phyloP scores from a whole-genome alignment of 2,329 filamentous ascomycete species.

The Harringtonia lauricola region DNA sequence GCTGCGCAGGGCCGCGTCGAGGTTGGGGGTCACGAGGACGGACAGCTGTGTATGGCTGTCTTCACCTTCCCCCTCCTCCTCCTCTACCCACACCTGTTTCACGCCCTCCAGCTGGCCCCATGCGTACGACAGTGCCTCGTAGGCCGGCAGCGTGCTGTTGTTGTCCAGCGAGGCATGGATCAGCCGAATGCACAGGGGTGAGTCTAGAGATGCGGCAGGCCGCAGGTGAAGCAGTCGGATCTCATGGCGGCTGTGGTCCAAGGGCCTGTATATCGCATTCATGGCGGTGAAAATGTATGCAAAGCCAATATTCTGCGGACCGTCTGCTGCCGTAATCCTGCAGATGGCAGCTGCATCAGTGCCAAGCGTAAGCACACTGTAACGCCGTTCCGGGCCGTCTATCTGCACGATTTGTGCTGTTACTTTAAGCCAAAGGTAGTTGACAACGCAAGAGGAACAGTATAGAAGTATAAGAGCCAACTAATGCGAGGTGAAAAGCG shows the following conservation, averaged over 20 bases:
- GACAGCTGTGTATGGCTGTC: neutral
- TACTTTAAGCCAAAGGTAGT: too few species aligned
- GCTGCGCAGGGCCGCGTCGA: slow-evolving; percentile 7
- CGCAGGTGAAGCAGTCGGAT: slow-evolving; percentile 8
- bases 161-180: slow-evolving; percentile 5
- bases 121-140: slow-evolving; percentile 11
- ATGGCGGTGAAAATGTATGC: too few species aligned
- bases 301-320: too few species aligned
- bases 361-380: too few species aligned
- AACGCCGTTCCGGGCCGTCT: too few species aligned
- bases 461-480: too few species aligned
- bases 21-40: slow-evolving; percentile 5
- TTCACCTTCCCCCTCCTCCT: neutral
- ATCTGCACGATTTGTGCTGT: too few species aligned
- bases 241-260: slow-evolving; percentile 4
- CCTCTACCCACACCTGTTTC: slow-evolving; percentile 3
- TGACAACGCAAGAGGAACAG: too few species aligned
- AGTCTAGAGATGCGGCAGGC: slow-evolving; percentile 1
- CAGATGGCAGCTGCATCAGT: too few species aligned
- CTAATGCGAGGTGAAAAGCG: too few species aligned
- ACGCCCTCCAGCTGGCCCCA: slow-evolving; percentile 6
- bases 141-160: neutral
- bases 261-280: neutral
- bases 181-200: neutral
- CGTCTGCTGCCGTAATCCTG: too few species aligned